Evolutionary conservation across 2,329 filamentous ascomycete species (phyloP), one percentile per base, ranked within the genome.

Genomic region (Xylaria sp.): DNA sequence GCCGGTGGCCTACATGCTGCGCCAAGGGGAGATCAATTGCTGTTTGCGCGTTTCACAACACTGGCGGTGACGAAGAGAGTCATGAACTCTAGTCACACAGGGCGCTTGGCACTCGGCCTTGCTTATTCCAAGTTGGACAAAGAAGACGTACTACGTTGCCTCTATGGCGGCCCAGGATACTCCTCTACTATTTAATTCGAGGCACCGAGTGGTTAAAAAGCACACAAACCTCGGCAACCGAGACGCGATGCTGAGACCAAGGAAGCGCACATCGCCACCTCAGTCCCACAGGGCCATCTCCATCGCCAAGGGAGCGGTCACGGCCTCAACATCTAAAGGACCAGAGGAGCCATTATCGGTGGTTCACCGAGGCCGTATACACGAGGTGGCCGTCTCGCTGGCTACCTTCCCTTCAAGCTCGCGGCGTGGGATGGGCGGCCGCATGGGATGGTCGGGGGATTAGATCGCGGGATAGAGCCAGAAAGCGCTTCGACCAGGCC

Each of bases 1-100:
- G 57, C 64, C 64, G 61, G 58, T 61, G 64, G 60, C 61, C 57
- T 64, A 66, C 61, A 61, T 61, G 46, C 56, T 52, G 55, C 47
- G 54, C 61, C 61, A 58, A 64, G 49, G 9, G 43, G 40, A 53
- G 46, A 57, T 60, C 40, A 52, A 64, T 53, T 65, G 57, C 51
- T 58, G 25, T 35, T 56, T 64, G 61, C 49, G 45, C 42, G 64
- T 66, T 64, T 54, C 61, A 64, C 64, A 64, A 19, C 64, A 66
- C 64, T 64, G 61, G 64, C 61, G 61, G 61, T 64, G 61, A 64
- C 64, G 42, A 57, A 33, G 56, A 57, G 51, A 46, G 40, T 42
- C 46, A 42, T 61, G 45, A 46, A 42, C 21, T 59, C 51, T 66
- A 54, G 57, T 58, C 57, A 61, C 57, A 66, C 61, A 64, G 35